Evolutionary conservation across 2,329 filamentous ascomycete genomes (phyloP).

Genomic region (Trichoderma polysporum): DNA sequence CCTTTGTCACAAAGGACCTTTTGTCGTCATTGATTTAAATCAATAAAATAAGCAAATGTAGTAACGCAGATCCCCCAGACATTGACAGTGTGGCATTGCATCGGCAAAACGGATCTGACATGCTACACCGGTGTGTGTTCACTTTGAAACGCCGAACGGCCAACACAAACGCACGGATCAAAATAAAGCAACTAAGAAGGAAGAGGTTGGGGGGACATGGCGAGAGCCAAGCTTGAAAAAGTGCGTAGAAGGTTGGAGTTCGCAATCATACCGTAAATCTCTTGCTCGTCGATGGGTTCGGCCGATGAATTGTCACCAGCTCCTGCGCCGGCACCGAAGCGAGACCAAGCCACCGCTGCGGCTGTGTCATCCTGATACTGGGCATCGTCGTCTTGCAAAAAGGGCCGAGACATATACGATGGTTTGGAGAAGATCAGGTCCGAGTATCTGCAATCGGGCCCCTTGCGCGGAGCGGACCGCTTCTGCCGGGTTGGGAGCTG

Average conservation of each 20-base stretch:
- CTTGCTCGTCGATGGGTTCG: conserved; percentile 93
- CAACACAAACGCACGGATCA: background rate
- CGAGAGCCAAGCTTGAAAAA: background rate
- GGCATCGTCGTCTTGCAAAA: conserved; percentile 39
- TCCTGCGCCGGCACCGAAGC: conserved; percentile 40
- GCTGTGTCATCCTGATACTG: conserved; percentile 39
- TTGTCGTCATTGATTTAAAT: background rate
- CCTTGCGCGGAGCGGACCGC: conserved; percentile 46
- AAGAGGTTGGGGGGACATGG: background rate
- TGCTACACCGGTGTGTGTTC: background rate
- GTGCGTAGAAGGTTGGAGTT: background rate
- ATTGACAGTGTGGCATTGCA: background rate
- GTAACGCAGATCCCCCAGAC: background rate
- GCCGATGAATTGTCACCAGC: conserved; percentile 56
- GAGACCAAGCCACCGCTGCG: conserved; percentile 31
- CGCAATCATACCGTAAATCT: conserved; percentile 75
- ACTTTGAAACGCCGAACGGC: background rate
- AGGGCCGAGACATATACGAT: conserved; percentile 43
- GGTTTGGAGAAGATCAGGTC: conserved; percentile 48
- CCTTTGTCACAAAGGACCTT: background rate
- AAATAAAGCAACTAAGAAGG: background rate
- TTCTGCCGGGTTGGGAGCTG: conserved; percentile 79
- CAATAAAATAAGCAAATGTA: background rate
- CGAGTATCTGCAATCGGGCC: conserved; percentile 49
- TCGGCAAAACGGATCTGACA: background rate